Percentiles rank a stretch among this genome's conserved stretches.
Evolutionary conservation across 495 filamentous ascomycete species (phyloP).

Genomic region (Penicillium ochrochloron): DNA sequence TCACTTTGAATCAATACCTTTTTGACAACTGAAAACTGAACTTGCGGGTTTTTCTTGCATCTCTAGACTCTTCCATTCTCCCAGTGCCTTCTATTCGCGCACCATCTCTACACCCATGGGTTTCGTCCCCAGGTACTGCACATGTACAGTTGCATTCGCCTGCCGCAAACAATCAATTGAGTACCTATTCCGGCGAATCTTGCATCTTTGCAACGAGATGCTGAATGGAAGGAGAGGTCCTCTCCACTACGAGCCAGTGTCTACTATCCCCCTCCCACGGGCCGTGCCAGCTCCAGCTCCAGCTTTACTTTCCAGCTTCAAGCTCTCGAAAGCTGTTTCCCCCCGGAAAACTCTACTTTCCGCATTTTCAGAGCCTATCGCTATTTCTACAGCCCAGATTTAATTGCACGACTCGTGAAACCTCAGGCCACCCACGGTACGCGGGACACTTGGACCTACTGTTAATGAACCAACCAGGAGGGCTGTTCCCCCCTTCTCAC

Average conservation of each 20-base stretch:
- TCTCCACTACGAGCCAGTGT: constrained; percentile 10
- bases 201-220: not conserved
- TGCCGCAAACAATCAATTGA: constrained; percentile 14
- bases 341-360: constrained; percentile 1
- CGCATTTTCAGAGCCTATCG: not conserved
- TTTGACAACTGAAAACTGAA: not conserved
- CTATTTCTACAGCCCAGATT: not conserved
- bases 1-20: constrained; percentile 6
- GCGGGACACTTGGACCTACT: not conserved
- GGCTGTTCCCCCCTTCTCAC: not conserved
- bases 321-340: not conserved
- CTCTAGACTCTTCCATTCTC: not conserved
- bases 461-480: not conserved
- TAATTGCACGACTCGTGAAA: constrained; percentile 3
- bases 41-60: not conserved
- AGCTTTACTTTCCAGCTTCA: not conserved
- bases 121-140: not conserved
- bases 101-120: not conserved
- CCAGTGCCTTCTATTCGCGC: not conserved
- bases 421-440: constrained; percentile 4
- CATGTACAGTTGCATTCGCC: constrained; percentile 15
- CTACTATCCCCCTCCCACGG: constrained; percentile 15
- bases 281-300: constrained; percentile 23
- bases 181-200: constrained; percentile 9
- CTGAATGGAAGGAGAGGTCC: not conserved